phyloP scores from a whole-genome alignment of 139 green algal species.

The Axilococcus clingmanii region DNA sequence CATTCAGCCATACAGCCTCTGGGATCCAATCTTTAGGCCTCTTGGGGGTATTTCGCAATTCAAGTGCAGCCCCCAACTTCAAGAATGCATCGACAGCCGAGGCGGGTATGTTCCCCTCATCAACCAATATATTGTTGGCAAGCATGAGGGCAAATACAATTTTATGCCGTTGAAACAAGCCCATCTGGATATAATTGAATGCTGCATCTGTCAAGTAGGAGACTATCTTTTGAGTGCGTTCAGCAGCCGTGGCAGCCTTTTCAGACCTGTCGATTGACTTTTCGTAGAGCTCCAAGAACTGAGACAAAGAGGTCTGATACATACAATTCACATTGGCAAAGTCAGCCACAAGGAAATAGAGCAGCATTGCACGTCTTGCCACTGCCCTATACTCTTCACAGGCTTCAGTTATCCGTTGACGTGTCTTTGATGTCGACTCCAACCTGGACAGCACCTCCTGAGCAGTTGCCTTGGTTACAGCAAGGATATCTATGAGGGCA shows the following conservation, averaged over 20 bases:
- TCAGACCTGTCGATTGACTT: constrained; percentile 73
- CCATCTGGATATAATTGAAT: constrained; percentile 87
- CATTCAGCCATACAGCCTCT: constrained; percentile 77
- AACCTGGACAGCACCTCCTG: constrained; percentile 84
- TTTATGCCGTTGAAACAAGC: constrained; percentile 95
- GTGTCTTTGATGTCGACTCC: constrained; percentile 76
- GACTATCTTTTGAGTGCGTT: constrained; percentile 56
- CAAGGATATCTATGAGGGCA: constrained; percentile 89
- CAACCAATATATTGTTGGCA: constrained; percentile 50
- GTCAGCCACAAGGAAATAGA: constrained; percentile 94
- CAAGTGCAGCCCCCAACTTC: constrained; percentile 72
- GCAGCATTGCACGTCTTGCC: constrained; percentile 74
- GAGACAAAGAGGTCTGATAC: constrained; percentile 83
- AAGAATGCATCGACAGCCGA: constrained; percentile 78
- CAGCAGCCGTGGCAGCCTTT: constrained; percentile 10
- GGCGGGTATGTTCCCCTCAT: constrained; percentile 16
- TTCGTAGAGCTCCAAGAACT: constrained; percentile 71
- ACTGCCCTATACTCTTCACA: constrained; percentile 92
- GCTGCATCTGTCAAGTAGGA: constrained; percentile 86
- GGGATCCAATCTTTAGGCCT: constrained; percentile 85
- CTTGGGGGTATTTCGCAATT: constrained; percentile 72
- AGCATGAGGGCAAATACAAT: constrained; percentile 90
- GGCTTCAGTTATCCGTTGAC: constrained; percentile 85
- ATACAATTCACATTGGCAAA: constrained; percentile 90
- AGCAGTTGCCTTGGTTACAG: constrained; percentile 84